A percentile compares a stretch with the other conserved stretches of the same genome.
Evolutionary conservation across 768 basidiomycete genomes (phyloP).

Genomic region (Aureoboletus auriporus): DNA sequence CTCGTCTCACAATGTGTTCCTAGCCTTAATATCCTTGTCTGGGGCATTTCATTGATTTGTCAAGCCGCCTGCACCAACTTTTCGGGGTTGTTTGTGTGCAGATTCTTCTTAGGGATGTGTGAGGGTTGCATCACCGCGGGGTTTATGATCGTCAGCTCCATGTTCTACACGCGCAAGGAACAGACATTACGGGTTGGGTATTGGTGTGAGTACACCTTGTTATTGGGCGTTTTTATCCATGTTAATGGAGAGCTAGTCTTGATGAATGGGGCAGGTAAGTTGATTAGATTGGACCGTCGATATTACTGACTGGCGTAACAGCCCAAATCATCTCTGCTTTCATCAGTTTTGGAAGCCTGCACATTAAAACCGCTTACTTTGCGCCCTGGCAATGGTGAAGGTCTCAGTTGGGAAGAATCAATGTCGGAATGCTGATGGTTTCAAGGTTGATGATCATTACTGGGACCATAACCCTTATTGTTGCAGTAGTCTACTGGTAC

Average conservation of each 20-base stretch:
- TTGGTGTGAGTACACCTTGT: conserved; percentile 53
- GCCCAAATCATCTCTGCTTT: conserved; percentile 72
- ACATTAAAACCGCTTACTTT: conserved; percentile 52
- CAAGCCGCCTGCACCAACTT: conserved; percentile 76
- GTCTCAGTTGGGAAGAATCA: neutral
- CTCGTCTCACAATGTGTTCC: neutral
- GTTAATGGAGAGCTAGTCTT: conserved; percentile 40
- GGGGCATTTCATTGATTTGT: conserved; percentile 55
- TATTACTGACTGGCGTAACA: conserved; percentile 20
- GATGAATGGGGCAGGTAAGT: conserved; percentile 69
- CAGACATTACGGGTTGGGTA: conserved; percentile 69
- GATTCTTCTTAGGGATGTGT: conserved; percentile 67
- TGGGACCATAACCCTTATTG: conserved; percentile 52
- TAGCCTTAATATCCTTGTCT: conserved; percentile 63
- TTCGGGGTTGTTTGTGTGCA: conserved; percentile 56
- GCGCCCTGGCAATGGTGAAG: conserved; percentile 71
- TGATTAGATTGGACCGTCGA: neutral
- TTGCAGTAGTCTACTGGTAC: conserved; percentile 54
- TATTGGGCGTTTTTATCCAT: neutral
- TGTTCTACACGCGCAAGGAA: conserved; percentile 75
- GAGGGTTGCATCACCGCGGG: conserved; percentile 72
- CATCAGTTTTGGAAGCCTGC: conserved; percentile 61
- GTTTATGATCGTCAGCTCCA: conserved; percentile 71
- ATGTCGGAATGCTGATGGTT: too few relatives aligned
- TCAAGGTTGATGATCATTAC: conserved; percentile 67